Conservation (phyloP, 257 asterid genomes). For the Solanum phureja region DNA sequence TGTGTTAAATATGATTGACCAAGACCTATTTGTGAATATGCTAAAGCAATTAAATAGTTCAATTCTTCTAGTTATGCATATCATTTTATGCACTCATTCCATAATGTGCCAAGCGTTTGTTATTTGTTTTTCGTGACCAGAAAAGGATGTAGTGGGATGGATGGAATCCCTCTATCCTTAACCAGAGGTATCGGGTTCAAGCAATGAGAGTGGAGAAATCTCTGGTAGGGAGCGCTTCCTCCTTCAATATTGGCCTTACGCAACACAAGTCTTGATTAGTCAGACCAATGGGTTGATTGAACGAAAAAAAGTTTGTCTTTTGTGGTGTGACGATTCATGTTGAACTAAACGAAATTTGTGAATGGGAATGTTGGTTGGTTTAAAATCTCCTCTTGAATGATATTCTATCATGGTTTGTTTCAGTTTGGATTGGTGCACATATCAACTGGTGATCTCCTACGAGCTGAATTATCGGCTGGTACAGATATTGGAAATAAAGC, state of each 20-base stretch:
- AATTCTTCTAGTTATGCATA: neutral
- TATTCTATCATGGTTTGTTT: slow-evolving; percentile 1
- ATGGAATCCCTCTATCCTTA: neutral
- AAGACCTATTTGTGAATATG: neutral
- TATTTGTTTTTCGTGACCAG: neutral
- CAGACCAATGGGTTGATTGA: neutral
- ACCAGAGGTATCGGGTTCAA: neutral
- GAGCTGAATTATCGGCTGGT: slow-evolving; percentile 87
- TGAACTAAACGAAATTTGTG: neutral
- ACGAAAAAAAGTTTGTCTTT: too few species aligned
- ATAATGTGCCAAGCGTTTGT: neutral
- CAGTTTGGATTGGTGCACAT: slow-evolving; percentile 92
- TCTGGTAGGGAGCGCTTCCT: neutral
- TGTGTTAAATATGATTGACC: neutral
- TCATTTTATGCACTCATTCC: neutral
- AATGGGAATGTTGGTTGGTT: neutral
- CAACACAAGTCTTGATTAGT: neutral
- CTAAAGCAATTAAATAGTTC: neutral
- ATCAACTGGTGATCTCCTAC: slow-evolving; percentile 90
- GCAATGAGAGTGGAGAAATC: neutral
- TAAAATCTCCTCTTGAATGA: neutral
- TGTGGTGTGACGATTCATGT: neutral
- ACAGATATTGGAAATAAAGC: slow-evolving; percentile 80
- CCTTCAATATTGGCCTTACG: neutral
- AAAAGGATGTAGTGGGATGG: neutral